These are phyloP conservation scores for Ambispora gerdemannii DNA, from an alignment of 192 early-diverging fungal species.

Conservation along the genomic window DNA sequence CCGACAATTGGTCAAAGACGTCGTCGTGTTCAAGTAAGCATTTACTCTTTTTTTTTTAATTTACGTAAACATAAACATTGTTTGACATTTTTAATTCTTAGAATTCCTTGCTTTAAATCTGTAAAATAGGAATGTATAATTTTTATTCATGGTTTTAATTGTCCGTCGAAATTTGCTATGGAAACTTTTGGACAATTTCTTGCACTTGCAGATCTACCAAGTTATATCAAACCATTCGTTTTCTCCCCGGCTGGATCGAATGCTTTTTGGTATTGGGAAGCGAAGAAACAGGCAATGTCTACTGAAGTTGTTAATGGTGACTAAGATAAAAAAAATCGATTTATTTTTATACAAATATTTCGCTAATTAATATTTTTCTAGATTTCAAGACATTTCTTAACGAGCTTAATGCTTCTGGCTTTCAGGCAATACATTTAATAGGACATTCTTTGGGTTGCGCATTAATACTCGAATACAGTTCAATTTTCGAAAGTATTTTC, in stretches of 20 bases:
- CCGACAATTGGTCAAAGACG: too few species aligned
- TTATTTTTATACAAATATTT: neutral
- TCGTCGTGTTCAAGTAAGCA: too few species aligned
- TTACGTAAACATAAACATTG: too few species aligned
- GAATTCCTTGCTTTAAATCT: too few species aligned
- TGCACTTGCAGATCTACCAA: slow-evolving; percentile 37
- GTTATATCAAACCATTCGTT: slow-evolving; percentile 43
- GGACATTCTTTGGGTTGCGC: slow-evolving; percentile 40
- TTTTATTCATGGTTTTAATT: slow-evolving; percentile 43
- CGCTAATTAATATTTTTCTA: neutral
- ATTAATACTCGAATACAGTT: neutral
- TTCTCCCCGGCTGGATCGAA: slow-evolving; percentile 39
- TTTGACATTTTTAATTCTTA: too few species aligned
- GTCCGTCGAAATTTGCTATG: slow-evolving; percentile 37
- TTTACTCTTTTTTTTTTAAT: too few species aligned
- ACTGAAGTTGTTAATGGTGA: slow-evolving; percentile 33
- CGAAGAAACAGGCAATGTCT: slow-evolving; percentile 33
- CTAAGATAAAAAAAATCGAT: neutral
- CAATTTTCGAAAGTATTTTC: slow-evolving; percentile 3
- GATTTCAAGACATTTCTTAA: slow-evolving; percentile 39
- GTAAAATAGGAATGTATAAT: slow-evolving; percentile 38
- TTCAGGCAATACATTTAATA: slow-evolving; percentile 36
- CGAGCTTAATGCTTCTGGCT: slow-evolving; percentile 37
- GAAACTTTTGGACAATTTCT: slow-evolving; percentile 40
- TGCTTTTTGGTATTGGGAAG: slow-evolving; percentile 40